Evolutionary conservation across 202 grass and related monocot species (phyloP).

Genomic region (Panicum hallii): DNA sequence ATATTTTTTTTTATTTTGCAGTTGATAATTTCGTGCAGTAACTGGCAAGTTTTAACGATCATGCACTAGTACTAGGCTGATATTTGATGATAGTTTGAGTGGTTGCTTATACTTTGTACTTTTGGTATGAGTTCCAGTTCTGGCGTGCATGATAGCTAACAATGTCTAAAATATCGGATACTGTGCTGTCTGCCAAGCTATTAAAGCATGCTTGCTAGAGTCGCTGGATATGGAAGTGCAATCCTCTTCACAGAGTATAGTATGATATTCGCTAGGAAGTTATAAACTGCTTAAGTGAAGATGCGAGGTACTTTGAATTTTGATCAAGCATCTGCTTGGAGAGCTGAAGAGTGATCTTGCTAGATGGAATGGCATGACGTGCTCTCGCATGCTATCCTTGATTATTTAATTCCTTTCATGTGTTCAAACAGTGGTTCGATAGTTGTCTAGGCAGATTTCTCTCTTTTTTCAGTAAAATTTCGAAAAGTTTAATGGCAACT

Average conservation of each 20-base stretch:
- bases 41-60: neutral
- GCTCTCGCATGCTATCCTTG: neutral
- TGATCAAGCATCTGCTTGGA: neutral
- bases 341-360: neutral
- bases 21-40: neutral
- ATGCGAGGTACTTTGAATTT: neutral
- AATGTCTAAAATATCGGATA: neutral
- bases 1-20: neutral
- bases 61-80: neutral
- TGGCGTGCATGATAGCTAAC: neutral
- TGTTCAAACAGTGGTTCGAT: neutral
- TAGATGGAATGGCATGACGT: neutral
- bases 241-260: neutral
- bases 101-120: neutral
- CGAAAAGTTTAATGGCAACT: neutral
- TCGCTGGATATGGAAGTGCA: neutral
- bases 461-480: neutral
- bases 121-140: neutral
- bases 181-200: neutral
- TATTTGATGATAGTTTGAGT: neutral
- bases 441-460: constrained; percentile 1
- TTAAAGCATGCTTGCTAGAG: neutral
- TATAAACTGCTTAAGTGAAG: neutral
- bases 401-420: neutral
- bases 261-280: neutral